These are phyloP conservation scores for Ogataea wickerhamii DNA, from an alignment of 805 yeast genomes.

Conservation along the genomic window DNA sequence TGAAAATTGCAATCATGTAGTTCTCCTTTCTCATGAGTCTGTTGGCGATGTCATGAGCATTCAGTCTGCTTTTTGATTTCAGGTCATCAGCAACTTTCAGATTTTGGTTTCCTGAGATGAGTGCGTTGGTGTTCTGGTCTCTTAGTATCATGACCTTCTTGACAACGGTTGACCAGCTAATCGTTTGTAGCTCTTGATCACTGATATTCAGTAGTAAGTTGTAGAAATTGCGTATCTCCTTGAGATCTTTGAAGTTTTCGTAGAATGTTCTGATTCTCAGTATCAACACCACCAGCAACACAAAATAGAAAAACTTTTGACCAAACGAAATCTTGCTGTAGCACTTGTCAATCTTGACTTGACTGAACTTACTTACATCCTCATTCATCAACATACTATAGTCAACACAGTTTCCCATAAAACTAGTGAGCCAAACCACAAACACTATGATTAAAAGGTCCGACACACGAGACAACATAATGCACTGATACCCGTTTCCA, in stretches of 20 bases:
- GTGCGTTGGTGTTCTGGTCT: constrained; percentile 82
- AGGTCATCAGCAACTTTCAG: constrained; percentile 45
- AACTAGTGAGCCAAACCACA: constrained; percentile 74
- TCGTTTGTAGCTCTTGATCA: constrained; percentile 85
- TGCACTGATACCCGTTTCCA: constrained; percentile 81
- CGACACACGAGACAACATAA: constrained; percentile 59
- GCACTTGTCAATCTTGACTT: constrained; percentile 48
- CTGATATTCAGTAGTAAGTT: constrained; percentile 63
- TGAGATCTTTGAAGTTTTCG: constrained; percentile 60
- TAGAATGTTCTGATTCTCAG: constrained; percentile 53
- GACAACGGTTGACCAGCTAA: constrained; percentile 88
- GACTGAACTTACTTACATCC: constrained; percentile 34
- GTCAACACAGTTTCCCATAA: constrained; percentile 79
- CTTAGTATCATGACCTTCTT: constrained; percentile 68
- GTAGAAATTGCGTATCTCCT: constrained; percentile 77
- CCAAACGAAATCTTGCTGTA: constrained; percentile 40
- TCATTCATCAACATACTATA: constrained; percentile 33
- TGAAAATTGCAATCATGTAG: constrained; percentile 85
- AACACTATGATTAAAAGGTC: constrained; percentile 76
- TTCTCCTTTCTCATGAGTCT: constrained; percentile 94
- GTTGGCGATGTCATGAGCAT: constrained; percentile 93
- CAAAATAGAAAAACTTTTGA: constrained; percentile 60
- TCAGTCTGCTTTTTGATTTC: constrained; percentile 69
- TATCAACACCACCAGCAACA: constrained; percentile 51
- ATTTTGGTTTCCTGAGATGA: constrained; percentile 41